Evolutionary conservation across 1,139 yeast species (phyloP), one percentile per base, ranked within the genome.

Genomic region (Saccharomycopsis hybrid): DNA sequence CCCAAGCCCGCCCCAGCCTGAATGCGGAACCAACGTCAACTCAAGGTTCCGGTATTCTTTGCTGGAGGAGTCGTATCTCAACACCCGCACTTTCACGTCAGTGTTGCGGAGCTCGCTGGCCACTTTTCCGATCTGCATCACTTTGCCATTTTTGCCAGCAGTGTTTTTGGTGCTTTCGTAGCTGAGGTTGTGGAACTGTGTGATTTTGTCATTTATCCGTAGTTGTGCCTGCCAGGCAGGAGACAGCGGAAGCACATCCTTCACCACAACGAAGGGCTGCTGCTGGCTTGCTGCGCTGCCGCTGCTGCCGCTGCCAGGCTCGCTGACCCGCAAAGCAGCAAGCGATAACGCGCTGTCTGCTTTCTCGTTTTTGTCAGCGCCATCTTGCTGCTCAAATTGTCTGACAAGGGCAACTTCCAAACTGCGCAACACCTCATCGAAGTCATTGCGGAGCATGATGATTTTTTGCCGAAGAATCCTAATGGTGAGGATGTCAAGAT

Each of bases 401-500:
- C 39, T 13, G 9, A 28, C 27, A 42, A 51, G 29, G 4, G 45
- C 39, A 3, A 5, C 13, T n/a, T 79, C 81, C 8, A 87, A 61
- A 39, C 69, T 63, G n/a, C 67, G 63, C 55, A 82, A 63, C 11
- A 86, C 66, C 25, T 60, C 62, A 52, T 70, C 72, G 55, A 82
- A 71, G 63, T 90, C 97, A 60, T 88, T 89, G 53, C 81, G 70
- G 48, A 84, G 69, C 50, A 85, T 70, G 44, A 85, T 80, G 40
- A 89, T 78, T 59, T 76, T 76, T 5, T 80, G 76, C 54, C 96
- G 65, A 0, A 78, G 61, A n/a, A 77, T 67, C 48, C 94, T 68
- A 2, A 81, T 70, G 37, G 85, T 74, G 38, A 75, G 80, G 4
- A 90, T 85, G 59, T 92, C 96, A 33, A 90, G 76, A 62, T 92